phyloP scores from a whole-genome alignment of 495 filamentous ascomycete species.

The Annulohypoxylon maeteangense region DNA sequence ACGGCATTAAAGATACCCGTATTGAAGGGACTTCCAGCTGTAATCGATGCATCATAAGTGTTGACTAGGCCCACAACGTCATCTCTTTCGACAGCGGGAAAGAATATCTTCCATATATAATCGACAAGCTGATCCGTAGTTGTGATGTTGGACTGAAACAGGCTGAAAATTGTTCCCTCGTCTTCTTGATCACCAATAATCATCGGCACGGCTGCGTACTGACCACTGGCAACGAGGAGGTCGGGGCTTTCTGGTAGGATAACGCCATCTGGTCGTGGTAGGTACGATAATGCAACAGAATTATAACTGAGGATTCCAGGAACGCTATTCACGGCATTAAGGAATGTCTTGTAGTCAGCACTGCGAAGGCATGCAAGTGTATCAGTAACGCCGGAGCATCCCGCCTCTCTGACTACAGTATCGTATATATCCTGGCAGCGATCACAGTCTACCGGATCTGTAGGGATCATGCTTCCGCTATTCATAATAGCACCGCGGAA shows the following conservation, averaged over 20 bases:
- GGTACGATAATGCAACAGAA: slow-evolving; percentile 70
- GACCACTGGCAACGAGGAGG: slow-evolving; percentile 55
- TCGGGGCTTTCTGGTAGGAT: slow-evolving; percentile 67
- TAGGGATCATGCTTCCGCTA: slow-evolving; percentile 71
- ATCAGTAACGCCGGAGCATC: slow-evolving; percentile 65
- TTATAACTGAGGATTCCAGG: slow-evolving; percentile 70
- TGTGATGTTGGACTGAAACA: slow-evolving; percentile 73
- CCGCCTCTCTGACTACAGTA: slow-evolving; percentile 66
- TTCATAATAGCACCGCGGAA: slow-evolving; percentile 81
- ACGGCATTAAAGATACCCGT: slow-evolving; percentile 70
- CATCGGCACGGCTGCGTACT: slow-evolving; percentile 68
- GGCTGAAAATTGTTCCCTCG: slow-evolving; percentile 68
- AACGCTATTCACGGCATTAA: slow-evolving; percentile 73
- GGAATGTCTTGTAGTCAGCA: slow-evolving; percentile 67
- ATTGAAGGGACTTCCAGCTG: slow-evolving; percentile 71
- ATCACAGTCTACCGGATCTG: slow-evolving; percentile 69
- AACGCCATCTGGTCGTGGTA: slow-evolving; percentile 72
- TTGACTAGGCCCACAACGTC: slow-evolving; percentile 64
- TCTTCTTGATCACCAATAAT: slow-evolving; percentile 70
- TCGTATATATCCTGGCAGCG: slow-evolving; percentile 74
- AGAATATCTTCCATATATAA: slow-evolving; percentile 69
- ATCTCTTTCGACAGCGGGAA: slow-evolving; percentile 57
- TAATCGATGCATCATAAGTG: slow-evolving; percentile 62
- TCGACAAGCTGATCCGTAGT: slow-evolving; percentile 64
- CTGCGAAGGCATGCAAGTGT: slow-evolving; percentile 71